Conservation (phyloP, 2,329 filamentous ascomycete genomes). For the Colletotrichum tropicicola region DNA sequence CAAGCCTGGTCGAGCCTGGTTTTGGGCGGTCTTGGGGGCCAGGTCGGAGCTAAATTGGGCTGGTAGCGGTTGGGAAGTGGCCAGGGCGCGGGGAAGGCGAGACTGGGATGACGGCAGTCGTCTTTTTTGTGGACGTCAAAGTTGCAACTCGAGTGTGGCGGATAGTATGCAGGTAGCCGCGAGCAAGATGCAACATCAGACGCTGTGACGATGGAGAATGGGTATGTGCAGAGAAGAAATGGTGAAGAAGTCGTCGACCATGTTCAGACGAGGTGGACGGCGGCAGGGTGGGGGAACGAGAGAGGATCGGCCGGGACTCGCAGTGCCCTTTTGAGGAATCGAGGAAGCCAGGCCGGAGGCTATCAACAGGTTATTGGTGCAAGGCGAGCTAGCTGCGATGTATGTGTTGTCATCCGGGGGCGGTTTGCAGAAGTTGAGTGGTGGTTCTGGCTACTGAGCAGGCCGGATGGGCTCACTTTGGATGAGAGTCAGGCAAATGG, state of each 20-base stretch:
- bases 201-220: constrained; percentile 19
- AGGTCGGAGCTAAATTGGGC: constrained; percentile 23
- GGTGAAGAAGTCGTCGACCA: constrained; percentile 23
- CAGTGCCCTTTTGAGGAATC: constrained; percentile 26
- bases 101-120: constrained; percentile 22
- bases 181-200: constrained; percentile 20
- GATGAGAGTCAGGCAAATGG: constrained; percentile 1
- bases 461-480: constrained; percentile 16
- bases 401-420: constrained; percentile 18
- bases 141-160: constrained; percentile 20
- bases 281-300: no score
- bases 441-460: background rate
- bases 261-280: constrained; percentile 23
- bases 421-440: background rate
- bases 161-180: constrained; percentile 26
- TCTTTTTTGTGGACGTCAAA: constrained; percentile 19
- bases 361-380: background rate
- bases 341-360: background rate
- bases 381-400: constrained; percentile 4
- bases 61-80: constrained; percentile 27
- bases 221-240: constrained; percentile 18
- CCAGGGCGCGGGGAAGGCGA: constrained; percentile 14
- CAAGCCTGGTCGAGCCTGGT: constrained; percentile 22
- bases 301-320: constrained; percentile 7
- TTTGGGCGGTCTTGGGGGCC: constrained; percentile 11